A percentile compares a stretch with the other conserved stretches of the same genome.
phyloP scores from a whole-genome alignment of 2,329 filamentous ascomycete genomes.

The Claviceps cyperi region DNA sequence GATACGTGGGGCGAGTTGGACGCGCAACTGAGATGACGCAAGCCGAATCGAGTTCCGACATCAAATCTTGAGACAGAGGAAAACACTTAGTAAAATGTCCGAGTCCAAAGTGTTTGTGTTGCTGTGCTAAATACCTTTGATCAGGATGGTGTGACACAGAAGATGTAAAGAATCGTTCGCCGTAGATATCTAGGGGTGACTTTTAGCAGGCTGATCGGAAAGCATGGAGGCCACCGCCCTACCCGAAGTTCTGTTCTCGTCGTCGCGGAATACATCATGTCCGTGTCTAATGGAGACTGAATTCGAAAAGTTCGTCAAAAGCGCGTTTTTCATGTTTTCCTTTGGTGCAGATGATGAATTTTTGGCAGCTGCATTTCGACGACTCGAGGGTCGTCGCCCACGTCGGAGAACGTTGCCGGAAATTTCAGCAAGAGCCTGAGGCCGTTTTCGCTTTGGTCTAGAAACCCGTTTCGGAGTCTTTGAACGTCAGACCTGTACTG shows the following conservation, averaged over 20 bases:
- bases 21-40: conserved; percentile 22
- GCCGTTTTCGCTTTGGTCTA: conserved; percentile 18
- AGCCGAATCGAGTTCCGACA: conserved; percentile 17
- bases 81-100: conserved; percentile 4
- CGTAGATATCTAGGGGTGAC: conserved; percentile 11
- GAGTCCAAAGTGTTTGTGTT: not conserved
- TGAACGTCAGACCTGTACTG: not conserved
- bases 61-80: conserved; percentile 14
- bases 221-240: conserved; percentile 4
- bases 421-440: conserved; percentile 19
- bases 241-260: conserved; percentile 15
- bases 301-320: not conserved
- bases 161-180: conserved; percentile 10
- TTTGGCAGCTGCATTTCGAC: conserved; percentile 10
- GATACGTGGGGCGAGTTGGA: conserved; percentile 25
- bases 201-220: conserved; percentile 8
- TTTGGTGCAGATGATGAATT: conserved; percentile 8
- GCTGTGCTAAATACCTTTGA: conserved; percentile 11
- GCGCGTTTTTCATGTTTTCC: not conserved
- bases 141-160: conserved; percentile 9
- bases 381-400: conserved; percentile 11
- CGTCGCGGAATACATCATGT: conserved; percentile 18
- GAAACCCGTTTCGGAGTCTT: conserved; percentile 18
- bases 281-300: conserved; percentile 9
- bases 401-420: conserved; percentile 20